phyloP scores from a whole-genome alignment of 805 yeast genomes.

The Nakazawaea peltata region DNA sequence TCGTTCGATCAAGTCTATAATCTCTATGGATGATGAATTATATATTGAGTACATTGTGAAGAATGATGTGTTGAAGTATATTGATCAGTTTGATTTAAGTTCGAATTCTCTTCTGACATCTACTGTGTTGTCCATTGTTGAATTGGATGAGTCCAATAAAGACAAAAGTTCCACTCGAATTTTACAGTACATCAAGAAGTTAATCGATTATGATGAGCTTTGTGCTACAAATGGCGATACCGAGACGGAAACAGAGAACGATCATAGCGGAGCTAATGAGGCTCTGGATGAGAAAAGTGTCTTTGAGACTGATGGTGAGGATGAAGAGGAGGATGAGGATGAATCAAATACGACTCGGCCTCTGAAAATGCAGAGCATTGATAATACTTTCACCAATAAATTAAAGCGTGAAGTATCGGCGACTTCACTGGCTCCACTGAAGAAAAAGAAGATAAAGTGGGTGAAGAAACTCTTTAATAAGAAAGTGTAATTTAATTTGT shows the following conservation, averaged over 20 bases:
- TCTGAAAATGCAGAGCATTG: constrained; percentile 10
- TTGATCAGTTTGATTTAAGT: constrained; percentile 31
- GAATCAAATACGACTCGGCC: no score
- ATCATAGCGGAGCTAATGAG: not conserved
- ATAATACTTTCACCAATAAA: not conserved
- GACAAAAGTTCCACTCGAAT: constrained; percentile 20
- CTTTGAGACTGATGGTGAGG: not conserved
- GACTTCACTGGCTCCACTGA: not conserved
- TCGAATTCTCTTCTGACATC: constrained; percentile 58
- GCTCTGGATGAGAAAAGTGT: not conserved
- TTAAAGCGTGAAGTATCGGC: constrained; percentile 7
- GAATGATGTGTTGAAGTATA: constrained; percentile 42
- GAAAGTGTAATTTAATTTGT: no score
- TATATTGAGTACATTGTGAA: constrained; percentile 51
- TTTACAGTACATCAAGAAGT: constrained; percentile 22
- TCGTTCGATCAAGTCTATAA: constrained; percentile 56
- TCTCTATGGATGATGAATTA: constrained; percentile 53
- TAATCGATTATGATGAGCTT: constrained; percentile 24
- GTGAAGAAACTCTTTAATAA: constrained; percentile 9
- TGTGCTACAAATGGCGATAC: constrained; percentile 14
- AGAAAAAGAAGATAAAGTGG: constrained; percentile 5
- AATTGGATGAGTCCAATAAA: constrained; percentile 22
- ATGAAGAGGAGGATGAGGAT: constrained; percentile 15
- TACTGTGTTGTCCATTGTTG: constrained; percentile 58
- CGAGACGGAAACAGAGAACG: constrained; percentile 4